phyloP scores from a whole-genome alignment of 176 grass and related monocot species.

The Secale cereale region DNA sequence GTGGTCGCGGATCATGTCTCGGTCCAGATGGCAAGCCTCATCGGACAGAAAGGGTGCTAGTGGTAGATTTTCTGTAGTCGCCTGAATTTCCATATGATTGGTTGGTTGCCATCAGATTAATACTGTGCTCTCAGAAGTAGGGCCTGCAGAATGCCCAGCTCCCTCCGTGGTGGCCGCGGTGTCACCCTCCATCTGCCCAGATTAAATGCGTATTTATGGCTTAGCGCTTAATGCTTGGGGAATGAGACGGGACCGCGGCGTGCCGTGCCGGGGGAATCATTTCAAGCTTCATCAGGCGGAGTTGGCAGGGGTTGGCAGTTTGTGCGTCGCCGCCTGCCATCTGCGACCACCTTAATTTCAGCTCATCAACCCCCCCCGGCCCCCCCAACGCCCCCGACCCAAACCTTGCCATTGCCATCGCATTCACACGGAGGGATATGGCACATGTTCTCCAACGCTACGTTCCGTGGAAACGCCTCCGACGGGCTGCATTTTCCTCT shows the following conservation, averaged over 20 bases:
- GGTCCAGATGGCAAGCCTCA: background rate
- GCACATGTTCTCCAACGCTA: background rate
- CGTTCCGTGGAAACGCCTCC: background rate
- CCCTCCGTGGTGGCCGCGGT: background rate
- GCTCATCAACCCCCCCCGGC: slow-evolving; percentile 32
- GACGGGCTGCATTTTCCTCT: background rate
- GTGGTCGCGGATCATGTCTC: background rate
- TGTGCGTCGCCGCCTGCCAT: background rate
- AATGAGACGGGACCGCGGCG: background rate
- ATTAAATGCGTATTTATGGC: background rate
- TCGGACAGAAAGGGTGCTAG: background rate
- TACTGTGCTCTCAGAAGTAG: too few relatives aligned
- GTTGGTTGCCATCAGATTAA: background rate
- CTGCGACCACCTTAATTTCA: slow-evolving; percentile 13
- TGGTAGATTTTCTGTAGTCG: background rate
- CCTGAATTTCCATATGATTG: background rate
- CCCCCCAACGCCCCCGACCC: background rate
- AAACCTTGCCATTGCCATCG: background rate
- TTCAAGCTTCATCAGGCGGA: background rate
- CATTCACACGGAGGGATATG: background rate
- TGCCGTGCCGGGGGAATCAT: background rate
- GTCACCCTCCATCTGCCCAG: background rate
- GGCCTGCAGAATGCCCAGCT: background rate
- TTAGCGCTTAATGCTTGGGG: background rate
- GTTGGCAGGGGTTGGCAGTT: background rate